Conservation (phyloP, 1,284 basidiomycete species). For the Abortiporus biennis region DNA sequence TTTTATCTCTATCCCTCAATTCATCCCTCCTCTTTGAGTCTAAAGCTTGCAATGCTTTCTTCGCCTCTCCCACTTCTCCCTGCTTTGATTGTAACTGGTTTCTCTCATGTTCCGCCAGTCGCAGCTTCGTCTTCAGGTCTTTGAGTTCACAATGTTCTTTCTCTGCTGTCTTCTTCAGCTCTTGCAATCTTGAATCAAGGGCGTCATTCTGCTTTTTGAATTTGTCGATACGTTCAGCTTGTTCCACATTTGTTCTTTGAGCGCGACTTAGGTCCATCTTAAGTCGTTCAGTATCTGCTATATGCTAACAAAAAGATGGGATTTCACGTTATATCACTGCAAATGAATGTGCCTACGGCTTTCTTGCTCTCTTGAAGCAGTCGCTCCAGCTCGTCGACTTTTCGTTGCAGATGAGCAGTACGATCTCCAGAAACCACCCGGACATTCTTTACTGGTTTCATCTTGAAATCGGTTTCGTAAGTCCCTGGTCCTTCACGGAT, state of each 20-base stretch:
- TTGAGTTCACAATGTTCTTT: constrained; percentile 56
- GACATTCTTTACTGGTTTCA: not conserved
- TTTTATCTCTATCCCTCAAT: constrained; percentile 44
- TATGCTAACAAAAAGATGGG: constrained; percentile 36
- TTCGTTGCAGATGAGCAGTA: constrained; percentile 50
- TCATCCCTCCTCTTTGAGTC: constrained; percentile 51
- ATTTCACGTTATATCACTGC: constrained; percentile 1
- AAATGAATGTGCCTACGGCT: constrained; percentile 35
- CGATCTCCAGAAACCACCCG: constrained; percentile 29
- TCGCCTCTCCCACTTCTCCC: constrained; percentile 44
- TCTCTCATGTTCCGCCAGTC: constrained; percentile 55
- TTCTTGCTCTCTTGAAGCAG: constrained; percentile 63
- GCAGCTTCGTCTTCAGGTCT: constrained; percentile 52
- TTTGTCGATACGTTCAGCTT: constrained; percentile 50
- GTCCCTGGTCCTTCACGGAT: constrained; percentile 37
- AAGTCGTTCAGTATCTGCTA: constrained; percentile 49
- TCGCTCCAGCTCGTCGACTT: constrained; percentile 61
- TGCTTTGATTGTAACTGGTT: constrained; percentile 45
- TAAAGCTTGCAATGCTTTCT: constrained; percentile 39
- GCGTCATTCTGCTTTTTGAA: constrained; percentile 55
- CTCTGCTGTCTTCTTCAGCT: constrained; percentile 44
- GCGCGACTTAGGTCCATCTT: constrained; percentile 47
- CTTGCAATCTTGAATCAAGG: constrained; percentile 49
- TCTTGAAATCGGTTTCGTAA: constrained; percentile 22
- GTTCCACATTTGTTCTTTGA: constrained; percentile 44